Evolutionary conservation across 371 early-diverging fungal species (phyloP).

Genomic region (Phascolomyces articulosus): DNA sequence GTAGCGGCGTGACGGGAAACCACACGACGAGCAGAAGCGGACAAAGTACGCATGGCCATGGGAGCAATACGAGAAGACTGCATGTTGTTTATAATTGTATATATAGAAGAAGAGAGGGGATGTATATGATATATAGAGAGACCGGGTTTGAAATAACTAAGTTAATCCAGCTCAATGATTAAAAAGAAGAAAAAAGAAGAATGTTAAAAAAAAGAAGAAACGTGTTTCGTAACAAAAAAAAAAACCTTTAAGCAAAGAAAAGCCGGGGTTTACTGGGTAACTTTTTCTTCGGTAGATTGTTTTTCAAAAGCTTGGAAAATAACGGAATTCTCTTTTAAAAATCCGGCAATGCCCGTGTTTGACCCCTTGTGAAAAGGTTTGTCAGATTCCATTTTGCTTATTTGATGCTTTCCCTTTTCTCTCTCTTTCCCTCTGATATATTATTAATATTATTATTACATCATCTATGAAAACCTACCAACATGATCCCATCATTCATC

Average conservation of each 20-base stretch:
- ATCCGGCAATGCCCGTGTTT: slow-evolving; percentile 1
- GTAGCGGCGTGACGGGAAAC: slow-evolving; percentile 2
- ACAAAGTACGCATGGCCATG: slow-evolving; percentile 10
- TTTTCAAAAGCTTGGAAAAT: not conserved
- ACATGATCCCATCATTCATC: too few relatives aligned
- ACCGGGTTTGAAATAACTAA: slow-evolving; percentile 7
- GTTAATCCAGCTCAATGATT: not conserved
- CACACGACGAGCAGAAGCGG: slow-evolving; percentile 17
- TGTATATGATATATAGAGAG: not conserved
- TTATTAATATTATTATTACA: not conserved
- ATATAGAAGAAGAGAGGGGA: slow-evolving; percentile 7
- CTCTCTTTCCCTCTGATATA: too few relatives aligned
- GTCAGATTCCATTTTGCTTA: not conserved
- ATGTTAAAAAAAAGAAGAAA: slow-evolving; percentile 1
- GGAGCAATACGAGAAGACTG: slow-evolving; percentile 20
- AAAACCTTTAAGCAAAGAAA: too few relatives aligned
- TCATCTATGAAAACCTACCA: too few relatives aligned
- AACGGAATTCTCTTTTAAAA: not conserved
- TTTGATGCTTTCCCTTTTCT: not conserved
- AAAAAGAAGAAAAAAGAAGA: slow-evolving; percentile 5
- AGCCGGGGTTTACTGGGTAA: slow-evolving; percentile 16
- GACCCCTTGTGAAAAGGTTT: not conserved
- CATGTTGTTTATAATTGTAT: slow-evolving; percentile 10
- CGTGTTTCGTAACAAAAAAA: slow-evolving; percentile 8
- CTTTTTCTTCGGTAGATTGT: not conserved